Evolutionary conservation across 352 stramenopile species (phyloP).

Genomic region (Paralagenidium karlingii): DNA sequence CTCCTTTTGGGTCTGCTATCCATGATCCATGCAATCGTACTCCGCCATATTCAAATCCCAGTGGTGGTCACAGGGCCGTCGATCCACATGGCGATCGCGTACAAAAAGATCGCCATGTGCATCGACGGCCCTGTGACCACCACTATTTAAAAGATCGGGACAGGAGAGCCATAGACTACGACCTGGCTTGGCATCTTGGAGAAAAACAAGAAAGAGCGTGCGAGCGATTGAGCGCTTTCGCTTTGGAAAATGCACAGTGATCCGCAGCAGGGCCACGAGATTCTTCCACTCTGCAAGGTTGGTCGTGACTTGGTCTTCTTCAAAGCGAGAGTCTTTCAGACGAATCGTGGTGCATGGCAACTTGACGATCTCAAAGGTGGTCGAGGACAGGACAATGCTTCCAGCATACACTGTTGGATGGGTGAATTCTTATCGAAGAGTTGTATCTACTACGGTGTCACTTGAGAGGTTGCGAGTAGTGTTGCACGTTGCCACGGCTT

Average conservation of each 20-base stretch:
- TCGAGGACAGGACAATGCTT: slow-evolving; percentile 23
- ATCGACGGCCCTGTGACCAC: too few relatives aligned
- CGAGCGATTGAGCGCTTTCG: too few relatives aligned
- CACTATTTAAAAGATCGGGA: too few relatives aligned
- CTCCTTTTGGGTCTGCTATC: too few relatives aligned
- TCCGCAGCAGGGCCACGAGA: slow-evolving; percentile 24
- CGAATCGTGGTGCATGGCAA: slow-evolving; percentile 17
- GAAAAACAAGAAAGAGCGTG: slow-evolving; percentile 20
- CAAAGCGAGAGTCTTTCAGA: slow-evolving; percentile 31
- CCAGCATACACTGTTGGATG: slow-evolving; percentile 30
- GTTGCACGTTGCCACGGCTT: too few relatives aligned
- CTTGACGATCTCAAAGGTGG: slow-evolving; percentile 45
- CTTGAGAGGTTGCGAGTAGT: too few relatives aligned
- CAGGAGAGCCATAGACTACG: too few relatives aligned
- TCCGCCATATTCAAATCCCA: too few relatives aligned
- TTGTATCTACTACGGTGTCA: slow-evolving; percentile 22
- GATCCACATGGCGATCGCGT: slow-evolving; percentile 6
- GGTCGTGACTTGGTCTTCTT: slow-evolving; percentile 34
- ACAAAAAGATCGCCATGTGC: slow-evolving; percentile 9
- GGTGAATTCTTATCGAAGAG: slow-evolving; percentile 28
- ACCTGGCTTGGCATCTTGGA: slow-evolving; percentile 29
- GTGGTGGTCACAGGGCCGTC: slow-evolving; percentile 7
- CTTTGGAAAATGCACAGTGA: slow-evolving; percentile 22
- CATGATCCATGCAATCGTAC: too few relatives aligned
- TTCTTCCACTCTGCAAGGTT: slow-evolving; percentile 36